These are phyloP conservation scores for Microcyclospora tardicrescens DNA, from an alignment of 2,329 filamentous ascomycete genomes.

Conservation along the genomic window DNA sequence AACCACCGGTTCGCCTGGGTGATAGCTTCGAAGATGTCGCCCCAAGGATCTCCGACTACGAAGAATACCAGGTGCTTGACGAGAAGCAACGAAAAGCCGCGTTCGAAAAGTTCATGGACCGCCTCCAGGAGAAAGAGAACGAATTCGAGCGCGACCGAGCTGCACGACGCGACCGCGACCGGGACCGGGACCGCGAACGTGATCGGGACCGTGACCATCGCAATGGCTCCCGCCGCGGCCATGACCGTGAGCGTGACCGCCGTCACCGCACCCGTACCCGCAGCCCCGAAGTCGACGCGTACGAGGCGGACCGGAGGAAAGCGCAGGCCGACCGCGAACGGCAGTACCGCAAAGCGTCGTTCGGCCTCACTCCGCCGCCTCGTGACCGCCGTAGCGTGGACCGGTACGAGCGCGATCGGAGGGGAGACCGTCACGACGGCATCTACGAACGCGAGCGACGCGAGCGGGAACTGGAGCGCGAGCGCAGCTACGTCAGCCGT, in stretches of 20 bases:
- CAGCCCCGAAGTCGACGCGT: conserved; percentile 80
- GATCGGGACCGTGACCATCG: conserved; percentile 48
- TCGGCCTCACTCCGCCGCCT: conserved; percentile 24
- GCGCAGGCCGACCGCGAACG: conserved; percentile 89
- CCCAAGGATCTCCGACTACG: conserved; percentile 61
- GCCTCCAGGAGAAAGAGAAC: conserved; percentile 74
- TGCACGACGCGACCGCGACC: conserved; percentile 23
- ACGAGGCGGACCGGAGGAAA: conserved; percentile 88
- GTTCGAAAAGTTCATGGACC: conserved; percentile 84
- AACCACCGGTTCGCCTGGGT: conserved; percentile 62
- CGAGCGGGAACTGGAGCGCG: conserved; percentile 79
- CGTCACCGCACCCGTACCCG: conserved; percentile 39
- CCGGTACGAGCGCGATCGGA: conserved; percentile 12
- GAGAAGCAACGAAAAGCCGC: conserved; percentile 74
- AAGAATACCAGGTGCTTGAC: conserved; percentile 74
- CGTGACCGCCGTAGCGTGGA: conserved; percentile 16
- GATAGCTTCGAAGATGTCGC: conserved; percentile 87
- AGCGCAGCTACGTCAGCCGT: conserved; percentile 69
- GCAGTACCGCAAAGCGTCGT: conserved; percentile 64
- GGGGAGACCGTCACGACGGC: conserved; percentile 26
- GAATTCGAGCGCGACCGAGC: conserved; percentile 46
- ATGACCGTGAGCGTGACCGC: conserved; percentile 21
- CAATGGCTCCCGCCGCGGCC: conserved; percentile 27
- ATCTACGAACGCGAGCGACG: conserved; percentile 77
- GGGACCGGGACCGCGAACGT: conserved; percentile 25